Percentiles rank a stretch among this genome's conserved stretches.
Evolutionary conservation across 345 rosid genomes (phyloP).

Genomic region (Raphanus raphanistrum): DNA sequence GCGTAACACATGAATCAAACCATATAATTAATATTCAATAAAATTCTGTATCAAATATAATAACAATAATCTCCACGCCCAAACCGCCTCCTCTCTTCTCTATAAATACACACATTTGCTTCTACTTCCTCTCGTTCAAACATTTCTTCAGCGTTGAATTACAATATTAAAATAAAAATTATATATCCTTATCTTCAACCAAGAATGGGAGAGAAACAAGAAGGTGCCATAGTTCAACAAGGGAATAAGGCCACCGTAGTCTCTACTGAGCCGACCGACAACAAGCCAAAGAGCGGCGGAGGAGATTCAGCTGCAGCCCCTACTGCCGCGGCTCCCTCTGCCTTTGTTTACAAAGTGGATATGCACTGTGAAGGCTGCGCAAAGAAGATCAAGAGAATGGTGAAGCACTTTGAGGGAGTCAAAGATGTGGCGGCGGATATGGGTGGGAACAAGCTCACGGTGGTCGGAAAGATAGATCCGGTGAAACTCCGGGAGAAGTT

Average conservation of each 20-base stretch:
- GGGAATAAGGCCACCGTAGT: constrained; percentile 45
- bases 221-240: constrained; percentile 50
- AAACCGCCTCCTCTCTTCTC: constrained; percentile 13
- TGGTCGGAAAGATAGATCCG: constrained; percentile 76
- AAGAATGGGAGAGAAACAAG: constrained; percentile 54
- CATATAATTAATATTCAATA: constrained; percentile 11
- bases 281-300: constrained; percentile 49
- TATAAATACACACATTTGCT: constrained; percentile 48
- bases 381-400: constrained; percentile 54
- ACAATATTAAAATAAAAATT: background rate
- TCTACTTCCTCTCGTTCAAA: constrained; percentile 36
- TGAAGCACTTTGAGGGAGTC: constrained; percentile 58
- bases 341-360: constrained; percentile 60
- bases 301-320: constrained; percentile 32
- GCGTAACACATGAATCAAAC: constrained; percentile 21
- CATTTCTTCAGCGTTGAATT: constrained; percentile 18
- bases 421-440: constrained; percentile 60
- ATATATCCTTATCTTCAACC: constrained; percentile 13
- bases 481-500: constrained; percentile 41
- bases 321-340: background rate
- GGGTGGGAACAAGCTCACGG: constrained; percentile 59
- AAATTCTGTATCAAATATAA: constrained; percentile 6
- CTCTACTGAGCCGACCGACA: constrained; percentile 43
- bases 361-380: constrained; percentile 95
- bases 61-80: constrained; percentile 13